A percentile compares a stretch with the other conserved stretches of the same genome.
Conservation (phyloP, 805 yeast species). For the Cyberlindnera sargentensis region DNA sequence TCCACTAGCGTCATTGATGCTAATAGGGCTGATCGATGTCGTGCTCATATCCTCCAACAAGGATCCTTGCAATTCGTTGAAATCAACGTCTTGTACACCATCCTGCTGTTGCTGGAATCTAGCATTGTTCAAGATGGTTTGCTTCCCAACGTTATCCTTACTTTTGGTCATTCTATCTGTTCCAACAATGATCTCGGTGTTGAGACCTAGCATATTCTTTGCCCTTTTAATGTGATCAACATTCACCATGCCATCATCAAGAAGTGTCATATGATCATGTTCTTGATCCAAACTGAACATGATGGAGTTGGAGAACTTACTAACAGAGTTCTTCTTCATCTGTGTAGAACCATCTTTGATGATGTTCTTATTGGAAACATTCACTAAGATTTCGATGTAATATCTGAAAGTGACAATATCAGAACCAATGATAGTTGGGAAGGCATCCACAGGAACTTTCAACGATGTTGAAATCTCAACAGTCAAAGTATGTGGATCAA, state of each 20-base stretch:
- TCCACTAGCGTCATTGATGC: neutral
- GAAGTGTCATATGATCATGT: constrained; percentile 13
- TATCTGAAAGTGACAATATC: constrained; percentile 75
- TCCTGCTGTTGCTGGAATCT: constrained; percentile 2
- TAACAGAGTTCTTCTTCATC: constrained; percentile 20
- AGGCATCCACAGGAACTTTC: constrained; percentile 75
- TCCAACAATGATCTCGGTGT: constrained; percentile 75
- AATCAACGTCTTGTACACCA: neutral
- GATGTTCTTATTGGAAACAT: constrained; percentile 56
- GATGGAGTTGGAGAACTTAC: constrained; percentile 18
- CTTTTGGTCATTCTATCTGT: constrained; percentile 43
- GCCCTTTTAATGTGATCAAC: constrained; percentile 72
- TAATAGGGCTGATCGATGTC: constrained; percentile 21
- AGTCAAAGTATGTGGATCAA: constrained; percentile 58
- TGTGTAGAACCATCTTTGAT: constrained; percentile 17
- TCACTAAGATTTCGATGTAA: constrained; percentile 76
- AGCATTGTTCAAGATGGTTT: constrained; percentile 7
- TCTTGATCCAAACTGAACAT: constrained; percentile 22
- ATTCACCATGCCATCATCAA: constrained; percentile 46
- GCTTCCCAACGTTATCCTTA: constrained; percentile 7
- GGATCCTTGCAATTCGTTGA: neutral
- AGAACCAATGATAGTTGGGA: constrained; percentile 74
- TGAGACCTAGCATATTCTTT: constrained; percentile 74
- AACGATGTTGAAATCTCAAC: constrained; percentile 56
- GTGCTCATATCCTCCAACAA: constrained; percentile 15